A percentile compares a stretch with the other conserved stretches of the same genome.
Evolutionary conservation across 768 basidiomycete genomes (phyloP).

Genomic region (Mrakia blollopis): DNA sequence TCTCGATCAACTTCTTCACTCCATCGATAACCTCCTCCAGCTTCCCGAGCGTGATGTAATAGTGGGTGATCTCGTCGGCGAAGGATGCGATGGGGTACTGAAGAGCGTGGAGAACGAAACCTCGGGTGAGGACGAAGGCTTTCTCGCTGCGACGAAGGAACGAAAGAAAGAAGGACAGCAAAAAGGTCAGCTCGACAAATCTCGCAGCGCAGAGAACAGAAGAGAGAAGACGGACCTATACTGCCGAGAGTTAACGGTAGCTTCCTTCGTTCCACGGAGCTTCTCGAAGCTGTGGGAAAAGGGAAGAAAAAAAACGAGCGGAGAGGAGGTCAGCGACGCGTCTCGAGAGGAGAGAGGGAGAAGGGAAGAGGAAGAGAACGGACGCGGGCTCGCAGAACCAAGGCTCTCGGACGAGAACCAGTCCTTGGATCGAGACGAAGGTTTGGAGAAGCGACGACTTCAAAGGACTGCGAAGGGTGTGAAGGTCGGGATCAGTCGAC

Average conservation of each 20-base stretch:
- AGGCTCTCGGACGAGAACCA: conserved; percentile 89
- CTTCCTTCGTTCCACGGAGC: conserved; percentile 22
- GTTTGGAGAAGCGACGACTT: conserved; percentile 85
- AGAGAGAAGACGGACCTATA: conserved; percentile 6
- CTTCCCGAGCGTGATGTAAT: conserved; percentile 17
- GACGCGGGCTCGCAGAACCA: conserved; percentile 83
- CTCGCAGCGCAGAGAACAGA: neutral
- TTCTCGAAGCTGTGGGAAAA: conserved; percentile 9
- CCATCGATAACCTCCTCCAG: conserved; percentile 7
- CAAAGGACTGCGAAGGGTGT: conserved; percentile 51
- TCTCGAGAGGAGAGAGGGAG: neutral
- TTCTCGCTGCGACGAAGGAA: conserved; percentile 10
- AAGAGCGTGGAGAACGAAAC: conserved; percentile 32
- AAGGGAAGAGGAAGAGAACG: neutral
- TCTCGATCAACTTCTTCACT: conserved; percentile 15
- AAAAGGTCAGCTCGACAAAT: neutral
- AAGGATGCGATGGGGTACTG: conserved; percentile 17
- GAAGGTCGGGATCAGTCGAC: too few species aligned
- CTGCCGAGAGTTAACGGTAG: conserved; percentile 24
- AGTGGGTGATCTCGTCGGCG: conserved; percentile 16
- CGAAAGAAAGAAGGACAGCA: neutral
- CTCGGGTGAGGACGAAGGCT: conserved; percentile 29
- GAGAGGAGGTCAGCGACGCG: neutral
- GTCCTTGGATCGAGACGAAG: conserved; percentile 86
- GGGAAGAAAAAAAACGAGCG: neutral